Conservation (phyloP, 164 flowering plant species). For the Stephania japonica region DNA sequence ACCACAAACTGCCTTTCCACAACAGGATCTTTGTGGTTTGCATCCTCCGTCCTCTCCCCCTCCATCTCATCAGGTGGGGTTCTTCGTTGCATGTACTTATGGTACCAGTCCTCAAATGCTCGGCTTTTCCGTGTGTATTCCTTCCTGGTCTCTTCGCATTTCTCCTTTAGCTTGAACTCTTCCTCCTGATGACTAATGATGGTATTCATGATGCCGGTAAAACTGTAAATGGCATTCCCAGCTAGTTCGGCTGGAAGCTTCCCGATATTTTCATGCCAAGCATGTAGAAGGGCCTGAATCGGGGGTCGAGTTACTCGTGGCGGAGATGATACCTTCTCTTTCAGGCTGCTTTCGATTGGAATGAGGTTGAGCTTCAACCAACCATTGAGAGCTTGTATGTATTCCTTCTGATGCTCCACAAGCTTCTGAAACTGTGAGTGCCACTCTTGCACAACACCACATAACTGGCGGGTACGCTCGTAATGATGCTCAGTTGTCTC, state of each 20-base stretch:
- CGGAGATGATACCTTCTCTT: constrained; percentile 72
- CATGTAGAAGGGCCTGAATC: constrained; percentile 53
- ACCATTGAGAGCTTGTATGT: constrained; percentile 50
- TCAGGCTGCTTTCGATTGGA: constrained; percentile 80
- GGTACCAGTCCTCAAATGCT: constrained; percentile 64
- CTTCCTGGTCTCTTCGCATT: constrained; percentile 60
- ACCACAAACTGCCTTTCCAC: constrained; percentile 50
- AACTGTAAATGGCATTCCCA: constrained; percentile 51
- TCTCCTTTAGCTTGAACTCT: constrained; percentile 67
- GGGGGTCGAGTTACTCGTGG: constrained; percentile 50
- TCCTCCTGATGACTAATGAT: constrained; percentile 60
- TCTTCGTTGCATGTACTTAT: constrained; percentile 46
- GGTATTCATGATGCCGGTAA: constrained; percentile 60
- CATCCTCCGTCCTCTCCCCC: constrained; percentile 42
- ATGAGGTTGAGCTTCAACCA: constrained; percentile 80
- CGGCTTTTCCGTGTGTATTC: constrained; percentile 48
- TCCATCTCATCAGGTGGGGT: constrained; percentile 42
- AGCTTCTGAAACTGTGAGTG: constrained; percentile 48
- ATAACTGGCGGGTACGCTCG: constrained; percentile 55
- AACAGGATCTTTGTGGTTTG: constrained; percentile 36
- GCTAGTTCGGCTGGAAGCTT: constrained; percentile 73
- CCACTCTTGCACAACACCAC: constrained; percentile 53
- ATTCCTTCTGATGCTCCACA: constrained; percentile 55
- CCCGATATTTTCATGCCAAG: constrained; percentile 69
- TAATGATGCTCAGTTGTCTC: constrained; percentile 73